A percentile compares a stretch with the other conserved stretches of the same genome.
phyloP scores from a whole-genome alignment of 106 monocot species.

The Iris macrosiphon region DNA sequence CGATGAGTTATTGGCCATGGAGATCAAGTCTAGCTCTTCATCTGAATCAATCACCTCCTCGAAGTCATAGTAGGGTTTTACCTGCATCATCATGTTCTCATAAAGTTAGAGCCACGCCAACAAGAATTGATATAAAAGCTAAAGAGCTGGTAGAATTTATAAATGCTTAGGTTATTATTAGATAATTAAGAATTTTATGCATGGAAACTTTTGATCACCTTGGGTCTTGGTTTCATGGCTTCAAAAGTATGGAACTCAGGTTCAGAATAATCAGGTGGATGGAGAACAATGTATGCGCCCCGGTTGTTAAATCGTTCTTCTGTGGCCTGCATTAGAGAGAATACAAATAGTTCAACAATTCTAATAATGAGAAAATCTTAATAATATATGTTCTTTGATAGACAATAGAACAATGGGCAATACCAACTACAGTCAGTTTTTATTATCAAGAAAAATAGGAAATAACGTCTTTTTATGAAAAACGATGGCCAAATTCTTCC shows the following conservation, averaged over 20 bases:
- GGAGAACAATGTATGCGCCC: constrained; percentile 63
- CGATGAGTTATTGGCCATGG: constrained; percentile 41
- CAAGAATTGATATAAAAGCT: too few relatives aligned
- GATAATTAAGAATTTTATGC: too few relatives aligned
- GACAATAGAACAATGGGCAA: too few relatives aligned
- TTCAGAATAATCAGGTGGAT: constrained; percentile 53
- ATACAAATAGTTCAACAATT: not conserved
- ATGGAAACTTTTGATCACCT: too few relatives aligned
- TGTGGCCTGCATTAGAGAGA: constrained; percentile 36
- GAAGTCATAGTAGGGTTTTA: constrained; percentile 68
- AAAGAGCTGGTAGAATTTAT: too few relatives aligned
- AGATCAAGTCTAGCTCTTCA: constrained; percentile 75
- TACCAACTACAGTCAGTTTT: too few relatives aligned
- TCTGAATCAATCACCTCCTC: constrained; percentile 91
- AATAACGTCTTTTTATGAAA: too few relatives aligned
- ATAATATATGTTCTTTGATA: too few relatives aligned
- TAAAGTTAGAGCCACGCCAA: too few relatives aligned
- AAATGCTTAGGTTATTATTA: too few relatives aligned
- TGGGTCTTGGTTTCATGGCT: constrained; percentile 55
- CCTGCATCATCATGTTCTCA: constrained; percentile 38
- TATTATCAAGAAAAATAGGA: too few relatives aligned
- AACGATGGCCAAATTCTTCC: too few relatives aligned
- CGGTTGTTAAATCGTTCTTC: constrained; percentile 47
- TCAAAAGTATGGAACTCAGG: constrained; percentile 58
- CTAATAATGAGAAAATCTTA: not conserved